These are phyloP conservation scores for Aspergillus affinis DNA, from an alignment of 495 filamentous ascomycete species.

Conservation along the genomic window DNA sequence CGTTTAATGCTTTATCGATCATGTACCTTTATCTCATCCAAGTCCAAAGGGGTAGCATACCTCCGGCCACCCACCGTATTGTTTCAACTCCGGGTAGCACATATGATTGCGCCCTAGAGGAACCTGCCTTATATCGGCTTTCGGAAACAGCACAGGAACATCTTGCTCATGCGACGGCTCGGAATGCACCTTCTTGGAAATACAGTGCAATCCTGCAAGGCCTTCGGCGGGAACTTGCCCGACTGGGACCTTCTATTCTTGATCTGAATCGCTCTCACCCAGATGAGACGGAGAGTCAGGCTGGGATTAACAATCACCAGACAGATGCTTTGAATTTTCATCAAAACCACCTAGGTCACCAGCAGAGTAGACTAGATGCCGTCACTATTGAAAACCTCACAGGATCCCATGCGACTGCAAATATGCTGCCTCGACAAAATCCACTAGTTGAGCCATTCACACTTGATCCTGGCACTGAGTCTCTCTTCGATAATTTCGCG, in stretches of 20 bases:
- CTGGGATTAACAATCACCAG: no score
- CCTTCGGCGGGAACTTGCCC: conserved; percentile 22
- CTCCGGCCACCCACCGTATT: conserved; percentile 9
- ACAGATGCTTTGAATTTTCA: no score
- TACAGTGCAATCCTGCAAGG: conserved; percentile 29
- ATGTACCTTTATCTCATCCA: conserved; percentile 30
- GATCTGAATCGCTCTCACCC: no score
- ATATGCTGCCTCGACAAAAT: background rate
- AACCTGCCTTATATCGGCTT: conserved; percentile 19
- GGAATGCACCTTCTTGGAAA: conserved; percentile 30
- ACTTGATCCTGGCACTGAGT: conserved; percentile 20
- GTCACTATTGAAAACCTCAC: background rate
- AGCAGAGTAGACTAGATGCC: background rate
- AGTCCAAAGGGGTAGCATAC: conserved; percentile 21
- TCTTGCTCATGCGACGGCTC: conserved; percentile 26
- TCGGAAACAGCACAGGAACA: conserved; percentile 26
- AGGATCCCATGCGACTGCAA: background rate
- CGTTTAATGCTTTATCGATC: conserved; percentile 33
- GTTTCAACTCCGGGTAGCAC: conserved; percentile 1
- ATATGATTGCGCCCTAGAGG: conserved; percentile 7
- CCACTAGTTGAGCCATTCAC: background rate
- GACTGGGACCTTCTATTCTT: conserved; percentile 1
- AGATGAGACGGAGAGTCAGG: no score
- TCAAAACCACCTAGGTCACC: background rate
- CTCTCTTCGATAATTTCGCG: conserved; percentile 23